phyloP scores from a whole-genome alignment of 768 basidiomycete genomes.

The Termitomyces sp. region DNA sequence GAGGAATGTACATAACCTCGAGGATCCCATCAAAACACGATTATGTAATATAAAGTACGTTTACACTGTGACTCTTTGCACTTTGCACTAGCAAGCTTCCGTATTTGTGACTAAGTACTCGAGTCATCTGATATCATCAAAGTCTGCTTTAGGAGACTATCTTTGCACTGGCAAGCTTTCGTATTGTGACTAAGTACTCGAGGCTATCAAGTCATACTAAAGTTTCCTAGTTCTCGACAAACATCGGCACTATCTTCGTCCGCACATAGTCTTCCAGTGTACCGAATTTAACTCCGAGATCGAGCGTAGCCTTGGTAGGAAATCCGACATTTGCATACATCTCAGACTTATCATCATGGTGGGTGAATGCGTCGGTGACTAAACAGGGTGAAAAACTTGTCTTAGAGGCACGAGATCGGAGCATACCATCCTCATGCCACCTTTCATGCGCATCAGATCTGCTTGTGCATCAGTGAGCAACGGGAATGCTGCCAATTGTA shows the following conservation, averaged over 20 bases:
- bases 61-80: no score
- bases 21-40: neutral
- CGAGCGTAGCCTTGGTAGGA: slow-evolving; percentile 1
- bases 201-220: neutral
- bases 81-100: no score
- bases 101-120: no score
- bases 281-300: slow-evolving; percentile 10
- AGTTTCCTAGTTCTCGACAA: neutral
- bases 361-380: slow-evolving; percentile 14
- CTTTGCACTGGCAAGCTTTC: neutral
- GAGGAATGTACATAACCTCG: neutral
- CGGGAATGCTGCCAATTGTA: neutral
- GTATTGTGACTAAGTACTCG: neutral
- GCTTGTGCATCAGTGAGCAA: neutral
- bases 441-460: slow-evolving; percentile 8
- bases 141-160: no score
- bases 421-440: slow-evolving; percentile 12
- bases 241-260: slow-evolving; percentile 8
- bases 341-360: slow-evolving; percentile 13
- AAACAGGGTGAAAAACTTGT: neutral
- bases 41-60: neutral
- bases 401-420: neutral
- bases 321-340: slow-evolving; percentile 7
- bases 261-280: slow-evolving; percentile 14
- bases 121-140: neutral